A percentile compares a stretch with the other conserved stretches of the same genome.
phyloP scores from a whole-genome alignment of 352 stramenopile species.

The Halophytophthora polymorphica region DNA sequence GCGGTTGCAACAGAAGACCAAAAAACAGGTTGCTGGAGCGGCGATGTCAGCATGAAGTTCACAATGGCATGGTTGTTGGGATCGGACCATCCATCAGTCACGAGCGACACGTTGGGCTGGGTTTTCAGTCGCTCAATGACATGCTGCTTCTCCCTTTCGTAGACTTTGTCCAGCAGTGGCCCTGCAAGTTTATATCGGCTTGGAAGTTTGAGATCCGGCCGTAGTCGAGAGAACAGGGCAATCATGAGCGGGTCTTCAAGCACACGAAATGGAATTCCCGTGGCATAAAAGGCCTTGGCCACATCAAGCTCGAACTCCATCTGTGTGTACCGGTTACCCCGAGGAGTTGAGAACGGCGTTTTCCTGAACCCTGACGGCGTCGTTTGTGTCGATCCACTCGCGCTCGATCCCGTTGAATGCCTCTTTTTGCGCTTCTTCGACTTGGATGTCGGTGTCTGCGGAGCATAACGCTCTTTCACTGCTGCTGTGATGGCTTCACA shows the following conservation, averaged over 20 bases:
- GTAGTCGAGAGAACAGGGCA: neutral
- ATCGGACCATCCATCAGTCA: constrained; percentile 1
- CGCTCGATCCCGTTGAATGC: no score
- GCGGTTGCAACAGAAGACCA: neutral
- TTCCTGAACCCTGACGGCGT: no score
- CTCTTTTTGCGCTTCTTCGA: no score
- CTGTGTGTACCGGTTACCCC: no score
- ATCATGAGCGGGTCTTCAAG: neutral
- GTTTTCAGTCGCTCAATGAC: neutral
- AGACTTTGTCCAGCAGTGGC: neutral
- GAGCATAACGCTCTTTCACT: no score
- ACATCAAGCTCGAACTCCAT: no score
- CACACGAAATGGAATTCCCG: constrained; percentile 1
- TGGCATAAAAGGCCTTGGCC: constrained; percentile 2
- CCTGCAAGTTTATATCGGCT: neutral
- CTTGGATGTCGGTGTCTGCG: no score
- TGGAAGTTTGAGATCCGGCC: constrained; percentile 1
- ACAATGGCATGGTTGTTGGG: constrained; percentile 1
- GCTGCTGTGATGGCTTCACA: no score
- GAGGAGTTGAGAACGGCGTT: no score
- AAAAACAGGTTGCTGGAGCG: neutral
- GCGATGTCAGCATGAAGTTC: constrained; percentile 1
- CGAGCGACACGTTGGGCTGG: neutral
- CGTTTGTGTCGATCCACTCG: no score
- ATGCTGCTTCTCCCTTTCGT: neutral